Conservation (phyloP, 257 asterid species). For the Primulina huaijiensis region DNA sequence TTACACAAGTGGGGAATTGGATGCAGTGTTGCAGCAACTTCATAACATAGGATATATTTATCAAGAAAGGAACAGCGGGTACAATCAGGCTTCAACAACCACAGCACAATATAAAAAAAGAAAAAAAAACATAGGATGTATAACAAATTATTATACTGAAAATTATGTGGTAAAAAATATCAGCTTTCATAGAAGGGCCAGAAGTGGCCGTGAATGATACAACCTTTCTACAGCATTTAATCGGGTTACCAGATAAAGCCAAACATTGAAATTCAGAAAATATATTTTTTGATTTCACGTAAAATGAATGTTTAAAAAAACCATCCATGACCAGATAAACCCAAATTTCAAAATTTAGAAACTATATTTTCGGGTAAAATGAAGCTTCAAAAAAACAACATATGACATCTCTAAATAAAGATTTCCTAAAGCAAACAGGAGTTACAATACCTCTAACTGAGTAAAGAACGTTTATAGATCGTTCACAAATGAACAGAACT, state of each 20-base stretch:
- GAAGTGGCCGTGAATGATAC: background rate
- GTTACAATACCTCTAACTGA: background rate
- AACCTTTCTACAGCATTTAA: background rate
- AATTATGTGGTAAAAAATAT: background rate
- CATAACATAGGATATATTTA: background rate
- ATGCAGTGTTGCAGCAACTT: background rate
- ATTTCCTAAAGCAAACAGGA: background rate
- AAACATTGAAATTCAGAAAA: too few relatives aligned
- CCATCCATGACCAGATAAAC: background rate
- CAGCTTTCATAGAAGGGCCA: background rate
- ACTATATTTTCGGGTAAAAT: too few relatives aligned
- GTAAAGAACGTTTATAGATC: conserved; percentile 3
- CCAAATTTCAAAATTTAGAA: too few relatives aligned
- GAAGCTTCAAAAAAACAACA: too few relatives aligned
- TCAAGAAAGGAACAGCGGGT: background rate
- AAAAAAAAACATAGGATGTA: background rate
- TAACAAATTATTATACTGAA: background rate
- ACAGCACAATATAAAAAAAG: too few relatives aligned
- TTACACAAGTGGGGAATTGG: background rate
- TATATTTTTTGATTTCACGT: background rate
- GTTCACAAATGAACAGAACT: background rate
- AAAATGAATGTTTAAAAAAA: background rate
- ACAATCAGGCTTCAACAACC: conserved; percentile 5
- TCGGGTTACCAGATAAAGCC: background rate
- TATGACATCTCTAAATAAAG: background rate